Evolutionary conservation across 352 stramenopile genomes (phyloP), one percentile per base, ranked within the genome.

Genomic region (Phytophthora sojae): DNA sequence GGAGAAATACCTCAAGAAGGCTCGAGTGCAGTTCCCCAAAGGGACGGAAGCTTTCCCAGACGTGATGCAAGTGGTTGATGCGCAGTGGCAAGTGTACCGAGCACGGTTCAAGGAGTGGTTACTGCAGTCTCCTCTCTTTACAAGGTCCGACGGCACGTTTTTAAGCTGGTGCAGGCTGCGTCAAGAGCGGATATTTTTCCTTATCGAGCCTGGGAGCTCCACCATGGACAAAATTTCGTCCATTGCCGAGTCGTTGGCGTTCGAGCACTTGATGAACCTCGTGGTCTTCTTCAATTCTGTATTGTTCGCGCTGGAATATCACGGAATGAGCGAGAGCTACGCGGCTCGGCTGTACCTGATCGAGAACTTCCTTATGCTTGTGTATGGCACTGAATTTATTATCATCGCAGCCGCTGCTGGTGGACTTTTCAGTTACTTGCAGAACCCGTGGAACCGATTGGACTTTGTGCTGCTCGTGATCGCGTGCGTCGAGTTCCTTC

Each of bases 381-480:
- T 96, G 7, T 96, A 94, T 57, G 78, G 77, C 0, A 76, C 69
- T 2, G 89, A 96, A 39, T 92, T 95, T 30, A 59, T 93, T 25
- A 64, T 95, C 4, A 74, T 93, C 4, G 89, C 76, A 25, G 79
- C 78, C 1, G 83, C 73, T 39, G 73, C 82, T 0, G 78, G 86
- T 11, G 89, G 86, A 0, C 73, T 96, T 2, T 61, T 84, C 2
- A 75, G 74, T 17, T 96, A 95, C 58, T 66, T 96, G 37, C 86
- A 91, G 66, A 92, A 83, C 50, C 86, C 87, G 11, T 96, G 89
- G 89, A 93, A 96, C 50, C 89, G 86, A 7, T 66, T 96, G 15
- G 86, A 95, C 69, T 92, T 90, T 15, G 56, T 92, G 14, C 80
- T 95, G 5, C 73, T 95, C n/a, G 73, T 76, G 19, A 82, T 82